Evolutionary conservation across 2,329 filamentous ascomycete species (phyloP).

Genomic region (Hirsutella rhossiliensis): DNA sequence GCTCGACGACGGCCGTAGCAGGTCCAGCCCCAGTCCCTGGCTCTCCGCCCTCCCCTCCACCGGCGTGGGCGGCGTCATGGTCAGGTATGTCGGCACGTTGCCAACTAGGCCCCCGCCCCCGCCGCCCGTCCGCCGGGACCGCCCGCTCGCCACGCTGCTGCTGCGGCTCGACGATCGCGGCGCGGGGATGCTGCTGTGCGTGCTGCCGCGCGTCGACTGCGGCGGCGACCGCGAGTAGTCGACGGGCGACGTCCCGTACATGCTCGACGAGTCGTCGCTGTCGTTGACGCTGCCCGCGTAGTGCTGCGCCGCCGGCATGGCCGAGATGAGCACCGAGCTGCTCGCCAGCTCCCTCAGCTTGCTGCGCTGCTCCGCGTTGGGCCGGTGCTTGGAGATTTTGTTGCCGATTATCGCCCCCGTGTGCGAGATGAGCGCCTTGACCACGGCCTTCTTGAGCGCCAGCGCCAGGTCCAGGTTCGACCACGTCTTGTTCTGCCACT

Average conservation of each 20-base stretch:
- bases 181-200: slow-evolving; percentile 33
- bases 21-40: slow-evolving; percentile 15
- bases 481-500: slow-evolving; percentile 99
- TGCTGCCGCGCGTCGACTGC: slow-evolving; percentile 35
- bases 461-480: slow-evolving; percentile 91
- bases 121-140: slow-evolving; percentile 26
- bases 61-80: slow-evolving; percentile 36
- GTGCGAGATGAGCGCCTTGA: slow-evolving; percentile 87
- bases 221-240: slow-evolving; percentile 50
- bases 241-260: slow-evolving; percentile 39
- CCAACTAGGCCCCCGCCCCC: slow-evolving; percentile 12
- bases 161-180: slow-evolving; percentile 36
- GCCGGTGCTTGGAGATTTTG: slow-evolving; percentile 85
- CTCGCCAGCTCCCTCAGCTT: slow-evolving; percentile 76
- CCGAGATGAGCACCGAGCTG: slow-evolving; percentile 51
- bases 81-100: slow-evolving; percentile 24
- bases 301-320: slow-evolving; percentile 20
- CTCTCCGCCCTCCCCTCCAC: slow-evolving; percentile 10
- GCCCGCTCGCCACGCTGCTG: slow-evolving; percentile 37
- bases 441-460: slow-evolving; percentile 86
- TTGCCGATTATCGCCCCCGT: slow-evolving; percentile 95
- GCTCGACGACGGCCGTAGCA: slow-evolving; percentile 20
- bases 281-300: slow-evolving; percentile 32
- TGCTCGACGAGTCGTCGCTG: slow-evolving; percentile 44
- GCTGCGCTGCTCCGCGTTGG: slow-evolving; percentile 65